phyloP scores from a whole-genome alignment of 352 stramenopile genomes.

The Pythium pyrilobum region DNA sequence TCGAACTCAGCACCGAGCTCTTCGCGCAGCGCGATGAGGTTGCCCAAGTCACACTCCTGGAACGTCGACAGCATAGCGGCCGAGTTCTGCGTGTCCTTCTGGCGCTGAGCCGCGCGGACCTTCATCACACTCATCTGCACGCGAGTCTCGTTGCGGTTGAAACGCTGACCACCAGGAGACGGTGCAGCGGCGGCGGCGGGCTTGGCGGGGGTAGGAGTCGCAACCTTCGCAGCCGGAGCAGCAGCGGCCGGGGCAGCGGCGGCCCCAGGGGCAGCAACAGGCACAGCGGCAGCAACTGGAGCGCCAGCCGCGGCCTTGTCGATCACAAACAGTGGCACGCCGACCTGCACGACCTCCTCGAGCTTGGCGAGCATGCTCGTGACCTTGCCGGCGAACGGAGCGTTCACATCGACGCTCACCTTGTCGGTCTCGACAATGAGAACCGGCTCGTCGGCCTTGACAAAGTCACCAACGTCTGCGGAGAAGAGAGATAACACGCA shows the following conservation, averaged over 20 bases:
- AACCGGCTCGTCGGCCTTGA: slow-evolving; percentile 94
- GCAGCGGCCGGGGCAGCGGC: slow-evolving; percentile 18
- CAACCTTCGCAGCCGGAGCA: slow-evolving; percentile 15
- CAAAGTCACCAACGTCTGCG: slow-evolving; percentile 91
- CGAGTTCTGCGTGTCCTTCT: slow-evolving; percentile 98
- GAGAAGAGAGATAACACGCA: too few relatives aligned
- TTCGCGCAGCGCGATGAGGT: slow-evolving; percentile 92
- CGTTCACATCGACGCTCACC: slow-evolving; percentile 91
- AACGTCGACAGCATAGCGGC: slow-evolving; percentile 99
- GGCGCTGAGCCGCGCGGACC: slow-evolving; percentile 90
- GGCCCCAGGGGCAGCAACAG: slow-evolving; percentile 12
- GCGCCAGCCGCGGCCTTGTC: slow-evolving; percentile 63
- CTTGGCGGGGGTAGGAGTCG: slow-evolving; percentile 14
- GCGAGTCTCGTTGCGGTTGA: slow-evolving; percentile 66
- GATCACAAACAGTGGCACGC: slow-evolving; percentile 87
- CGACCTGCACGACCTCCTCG: slow-evolving; percentile 96
- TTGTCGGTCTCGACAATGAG: slow-evolving; percentile 99
- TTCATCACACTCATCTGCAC: slow-evolving; percentile 97
- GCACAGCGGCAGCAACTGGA: slow-evolving; percentile 1
- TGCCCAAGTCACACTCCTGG: slow-evolving; percentile 97
- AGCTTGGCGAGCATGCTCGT: slow-evolving; percentile 92
- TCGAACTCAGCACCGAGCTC: slow-evolving; percentile 92
- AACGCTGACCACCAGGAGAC: slow-evolving; percentile 19
- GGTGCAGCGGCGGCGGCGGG: slow-evolving; percentile 16
- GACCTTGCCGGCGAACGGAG: slow-evolving; percentile 87